These are phyloP conservation scores for Pelargonium cotyledonis DNA, from an alignment of 441 rosid species.

Conservation along the genomic window DNA sequence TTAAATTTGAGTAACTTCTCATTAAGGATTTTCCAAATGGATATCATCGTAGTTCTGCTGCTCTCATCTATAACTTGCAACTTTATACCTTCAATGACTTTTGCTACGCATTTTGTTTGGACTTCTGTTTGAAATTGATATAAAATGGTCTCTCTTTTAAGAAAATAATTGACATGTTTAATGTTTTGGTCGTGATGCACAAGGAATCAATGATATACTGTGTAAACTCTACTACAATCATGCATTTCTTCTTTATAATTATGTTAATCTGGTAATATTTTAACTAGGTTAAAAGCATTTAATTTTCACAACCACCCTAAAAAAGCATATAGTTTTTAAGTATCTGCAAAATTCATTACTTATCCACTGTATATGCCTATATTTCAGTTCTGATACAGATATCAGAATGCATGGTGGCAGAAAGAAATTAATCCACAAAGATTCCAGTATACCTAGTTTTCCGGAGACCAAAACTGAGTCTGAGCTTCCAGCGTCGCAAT, in stretches of 20 bases:
- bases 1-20: background rate
- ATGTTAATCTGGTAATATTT: background rate
- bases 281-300: no score
- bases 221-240: background rate
- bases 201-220: background rate
- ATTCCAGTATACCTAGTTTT: slow-evolving; percentile 33
- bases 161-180: background rate
- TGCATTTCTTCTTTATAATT: background rate
- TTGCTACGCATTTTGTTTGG: background rate
- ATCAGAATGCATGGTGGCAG: slow-evolving; percentile 33
- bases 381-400: slow-evolving; percentile 20
- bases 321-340: background rate
- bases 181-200: background rate
- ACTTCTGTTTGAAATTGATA: background rate
- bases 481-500: slow-evolving; percentile 43
- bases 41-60: background rate
- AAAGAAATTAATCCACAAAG: slow-evolving; percentile 27
- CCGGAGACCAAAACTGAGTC: slow-evolving; percentile 39
- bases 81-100: background rate
- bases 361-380: slow-evolving; percentile 4
- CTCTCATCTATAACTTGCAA: background rate
- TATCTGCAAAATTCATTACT: slow-evolving; percentile 6
- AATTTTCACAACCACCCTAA: no score
- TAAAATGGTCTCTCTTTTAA: background rate
- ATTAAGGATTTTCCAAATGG: background rate